Evolutionary conservation across 2,329 filamentous ascomycete species (phyloP), one percentile per base, ranked within the genome.

Genomic region (Paecilomyces fulvus): DNA sequence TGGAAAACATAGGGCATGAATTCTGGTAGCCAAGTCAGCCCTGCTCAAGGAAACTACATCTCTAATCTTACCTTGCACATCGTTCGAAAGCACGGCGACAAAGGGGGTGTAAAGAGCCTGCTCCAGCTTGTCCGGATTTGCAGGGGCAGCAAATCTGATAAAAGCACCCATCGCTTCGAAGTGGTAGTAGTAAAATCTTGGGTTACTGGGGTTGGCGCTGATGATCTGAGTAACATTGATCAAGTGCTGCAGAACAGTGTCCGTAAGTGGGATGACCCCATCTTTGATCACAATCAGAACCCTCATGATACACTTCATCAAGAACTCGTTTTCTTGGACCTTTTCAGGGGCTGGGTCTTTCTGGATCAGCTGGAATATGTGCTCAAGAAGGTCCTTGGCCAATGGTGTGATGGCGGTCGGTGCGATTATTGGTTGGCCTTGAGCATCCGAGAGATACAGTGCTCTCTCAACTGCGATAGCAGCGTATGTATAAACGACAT

Each of bases 231-330:
- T 96, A 65, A 99, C 96, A 59, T 83, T 87, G 67, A 95, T 85
- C 58, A 99, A 82, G 70, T 95, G 91, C 54, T 84, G 82, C 54
- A 97, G 77, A n/a, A 95, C 84, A 62, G 81, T 83, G 63, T 96
- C 90, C 5, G 87, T 80, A 52, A 94, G 85, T 1, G 85, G 81
- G 1, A 86, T 75, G 12, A 92, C 84, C 28, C 85, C 88, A 51
- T 96, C 92, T 69, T 88, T 89, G 72, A 97, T 88, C 61, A 97
- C 92, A 62, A 99, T 91, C 59, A 99, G 79, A 11, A 99, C 92
- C 65, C 94, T 85, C 94, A 99, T 99, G 56, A 96, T 90, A 67
- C 94, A 99, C 65, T 91, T 89, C 92, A 99, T 97, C 67, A 99
- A 73, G 72, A 97, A 99, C 70, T 99, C 94, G 69, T 99, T 99